phyloP scores from a whole-genome alignment of 805 yeast genomes.

The Jamesozyma hellenica region DNA sequence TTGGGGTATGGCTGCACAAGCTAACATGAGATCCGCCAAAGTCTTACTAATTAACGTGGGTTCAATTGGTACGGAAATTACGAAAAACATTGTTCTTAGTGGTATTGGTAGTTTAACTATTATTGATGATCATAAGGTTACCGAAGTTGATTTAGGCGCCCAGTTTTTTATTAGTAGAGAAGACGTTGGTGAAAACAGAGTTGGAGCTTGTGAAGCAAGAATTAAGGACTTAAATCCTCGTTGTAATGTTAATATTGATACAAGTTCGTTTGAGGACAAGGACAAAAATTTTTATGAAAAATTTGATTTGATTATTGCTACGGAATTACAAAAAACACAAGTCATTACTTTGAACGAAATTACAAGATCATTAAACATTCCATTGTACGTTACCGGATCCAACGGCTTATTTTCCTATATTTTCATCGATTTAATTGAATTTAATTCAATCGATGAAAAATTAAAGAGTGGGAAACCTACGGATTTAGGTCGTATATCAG shows the following conservation, averaged over 20 bases:
- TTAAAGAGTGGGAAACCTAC: conserved; percentile 39
- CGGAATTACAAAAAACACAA: conserved; percentile 43
- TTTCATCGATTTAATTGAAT: conserved; percentile 65
- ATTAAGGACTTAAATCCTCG: conserved; percentile 73
- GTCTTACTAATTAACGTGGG: conserved; percentile 64
- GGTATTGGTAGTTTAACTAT: conserved; percentile 78
- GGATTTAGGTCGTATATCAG: conserved; percentile 39
- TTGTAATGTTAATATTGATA: conserved; percentile 46
- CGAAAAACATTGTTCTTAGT: conserved; percentile 77
- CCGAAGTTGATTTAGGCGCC: conserved; percentile 54
- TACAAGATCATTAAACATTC: conserved; percentile 47
- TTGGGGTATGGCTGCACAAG: conserved; percentile 94
- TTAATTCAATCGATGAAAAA: conserved; percentile 44
- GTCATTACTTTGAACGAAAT: conserved; percentile 41
- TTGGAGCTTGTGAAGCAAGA: conserved; percentile 43
- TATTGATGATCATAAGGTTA: conserved; percentile 45
- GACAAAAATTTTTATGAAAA: conserved; percentile 34
- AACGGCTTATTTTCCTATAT: conserved; percentile 81
- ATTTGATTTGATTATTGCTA: conserved; percentile 67
- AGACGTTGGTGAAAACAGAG: conserved; percentile 47
- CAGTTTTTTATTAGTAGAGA: conserved; percentile 60
- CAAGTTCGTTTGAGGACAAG: conserved; percentile 18
- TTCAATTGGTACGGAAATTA: conserved; percentile 70
- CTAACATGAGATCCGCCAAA: conserved; percentile 58
- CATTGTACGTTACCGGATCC: conserved; percentile 57